phyloP scores from a whole-genome alignment of 1,284 basidiomycete species.

The Grifola frondosa region DNA sequence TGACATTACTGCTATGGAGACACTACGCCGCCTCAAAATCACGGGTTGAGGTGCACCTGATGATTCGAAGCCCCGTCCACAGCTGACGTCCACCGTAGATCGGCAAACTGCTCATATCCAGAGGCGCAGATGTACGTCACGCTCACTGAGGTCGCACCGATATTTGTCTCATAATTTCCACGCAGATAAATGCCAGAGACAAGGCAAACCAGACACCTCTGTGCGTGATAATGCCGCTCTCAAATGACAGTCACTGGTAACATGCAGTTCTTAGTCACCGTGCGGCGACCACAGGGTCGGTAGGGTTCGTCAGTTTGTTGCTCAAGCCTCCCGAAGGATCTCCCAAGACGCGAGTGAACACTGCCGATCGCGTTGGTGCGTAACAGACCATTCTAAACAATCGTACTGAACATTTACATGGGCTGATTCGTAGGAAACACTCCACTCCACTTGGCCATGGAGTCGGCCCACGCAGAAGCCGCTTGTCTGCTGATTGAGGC shows the following conservation, averaged over 20 bases:
- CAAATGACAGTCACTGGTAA: too few species aligned
- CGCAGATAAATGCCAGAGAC: conserved; percentile 88
- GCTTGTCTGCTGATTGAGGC: conserved; percentile 90
- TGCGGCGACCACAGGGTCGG: conserved; percentile 91
- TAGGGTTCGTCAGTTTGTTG: conserved; percentile 80
- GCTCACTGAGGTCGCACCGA: too few species aligned
- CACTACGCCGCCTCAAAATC: conserved; percentile 96
- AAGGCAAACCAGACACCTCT: conserved; percentile 87
- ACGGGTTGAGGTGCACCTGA: conserved; percentile 70
- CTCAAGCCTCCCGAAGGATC: conserved; percentile 72
- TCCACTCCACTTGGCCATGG: conserved; percentile 93
- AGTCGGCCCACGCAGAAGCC: conserved; percentile 88
- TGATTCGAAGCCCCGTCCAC: not conserved
- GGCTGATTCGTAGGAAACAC: conserved; percentile 71
- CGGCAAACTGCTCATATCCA: conserved; percentile 78
- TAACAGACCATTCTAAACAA: conserved; percentile 13
- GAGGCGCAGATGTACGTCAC: conserved; percentile 80
- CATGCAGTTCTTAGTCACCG: conserved; percentile 72
- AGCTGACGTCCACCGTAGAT: conserved; percentile 57
- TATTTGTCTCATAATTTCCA: conserved; percentile 20
- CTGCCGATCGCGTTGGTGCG: conserved; percentile 80
- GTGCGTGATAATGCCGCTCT: conserved; percentile 48
- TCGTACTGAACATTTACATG: conserved; percentile 3
- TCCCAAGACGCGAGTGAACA: conserved; percentile 83
- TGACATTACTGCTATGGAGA: conserved; percentile 39